A percentile compares a stretch with the other conserved stretches of the same genome.
Evolutionary conservation across 331 rosid genomes (phyloP).

Genomic region (Phaseolus coccineus): DNA sequence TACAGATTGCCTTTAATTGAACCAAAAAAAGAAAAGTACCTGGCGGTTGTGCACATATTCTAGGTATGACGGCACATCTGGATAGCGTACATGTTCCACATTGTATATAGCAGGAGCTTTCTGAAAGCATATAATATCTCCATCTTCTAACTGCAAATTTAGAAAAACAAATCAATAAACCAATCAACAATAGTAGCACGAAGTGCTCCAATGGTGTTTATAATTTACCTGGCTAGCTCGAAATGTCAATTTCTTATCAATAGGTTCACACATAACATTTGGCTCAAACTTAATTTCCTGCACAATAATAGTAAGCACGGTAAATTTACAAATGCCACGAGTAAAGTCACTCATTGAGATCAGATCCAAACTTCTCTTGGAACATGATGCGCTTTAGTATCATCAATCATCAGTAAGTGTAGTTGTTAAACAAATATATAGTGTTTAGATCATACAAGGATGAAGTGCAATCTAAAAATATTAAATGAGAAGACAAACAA

Average conservation of each 20-base stretch:
- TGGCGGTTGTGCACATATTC: constrained; percentile 91
- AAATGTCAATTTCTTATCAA: constrained; percentile 80
- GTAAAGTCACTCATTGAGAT: constrained; percentile 11
- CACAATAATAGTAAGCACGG: constrained; percentile 39
- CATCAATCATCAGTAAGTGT: constrained; percentile 20
- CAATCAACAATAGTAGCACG: constrained; percentile 18
- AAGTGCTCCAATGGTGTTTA: constrained; percentile 8
- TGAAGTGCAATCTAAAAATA: constrained; percentile 16
- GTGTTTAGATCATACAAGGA: constrained; percentile 25
- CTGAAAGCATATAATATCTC: constrained; percentile 88
- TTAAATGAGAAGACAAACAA: constrained; percentile 39
- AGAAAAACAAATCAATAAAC: constrained; percentile 33
- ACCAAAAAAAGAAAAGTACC: constrained; percentile 53
- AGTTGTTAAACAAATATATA: constrained; percentile 27
- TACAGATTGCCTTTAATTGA: constrained; percentile 6
- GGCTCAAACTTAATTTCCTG: constrained; percentile 97
- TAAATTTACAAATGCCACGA: constrained; percentile 26
- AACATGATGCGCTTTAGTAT: constrained; percentile 23
- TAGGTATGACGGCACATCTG: constrained; percentile 89
- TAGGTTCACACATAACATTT: constrained; percentile 87
- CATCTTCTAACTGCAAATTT: constrained; percentile 80
- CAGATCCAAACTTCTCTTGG: constrained; percentile 2
- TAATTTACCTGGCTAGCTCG: constrained; percentile 77
- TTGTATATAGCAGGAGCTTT: constrained; percentile 62
- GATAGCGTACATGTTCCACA: constrained; percentile 64